Base-by-base conservation (phyloP, 2,329 filamentous ascomycete species). In the Fusarium sp. region DNA sequence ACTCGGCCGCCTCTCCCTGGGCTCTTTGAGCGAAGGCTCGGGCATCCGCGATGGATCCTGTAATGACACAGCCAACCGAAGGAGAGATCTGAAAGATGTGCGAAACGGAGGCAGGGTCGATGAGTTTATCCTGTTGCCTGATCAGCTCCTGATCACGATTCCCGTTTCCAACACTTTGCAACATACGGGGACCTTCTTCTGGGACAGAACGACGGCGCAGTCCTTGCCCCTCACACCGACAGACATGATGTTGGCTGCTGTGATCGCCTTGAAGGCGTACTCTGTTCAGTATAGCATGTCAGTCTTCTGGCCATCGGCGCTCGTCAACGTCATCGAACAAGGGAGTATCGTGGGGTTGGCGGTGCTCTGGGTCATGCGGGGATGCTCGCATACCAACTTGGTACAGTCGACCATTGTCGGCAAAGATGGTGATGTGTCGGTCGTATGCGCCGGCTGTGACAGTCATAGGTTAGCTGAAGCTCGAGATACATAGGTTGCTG, bases 191-290 rank as follows among this genome's bases (percentile, higher is more conserved):
- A 99, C 96, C 86, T 99, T 99, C 91, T 99, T 99, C 86, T 99
- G 96, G 68, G 96, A 98, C 81, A 99, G 86, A 56, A 99, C 94
- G 46, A 99, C 96, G 36, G 96, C 96, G 78, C 95, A 98, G 85
- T 96, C 90, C 88, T 99, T 99, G 83, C 96, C 96, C 80, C 94
- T 90, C 75, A 99, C 90, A 76, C 96, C 96, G 82, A 99, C 90
- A 67, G 96, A 96, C 88, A 97, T 99, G 86, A 99, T 98, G 84
- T 98, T 98, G 75, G 96, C 96, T 67, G 96, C 95, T 75, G 96
- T 99, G 84, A 99, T 99, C 64, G 96, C 96, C 87, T 99, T 99
- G 91, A 99, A 99, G 77, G 96, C 96, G 95, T 99, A 99, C 89
- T 99, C 96, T 98, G 81, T 76, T 55, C 40, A 60, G 18, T 36